A percentile compares a stretch with the other conserved stretches of the same genome.
These are phyloP conservation scores for Senecio squalidus DNA, from an alignment of 140 eudicot species.

Conservation along the genomic window DNA sequence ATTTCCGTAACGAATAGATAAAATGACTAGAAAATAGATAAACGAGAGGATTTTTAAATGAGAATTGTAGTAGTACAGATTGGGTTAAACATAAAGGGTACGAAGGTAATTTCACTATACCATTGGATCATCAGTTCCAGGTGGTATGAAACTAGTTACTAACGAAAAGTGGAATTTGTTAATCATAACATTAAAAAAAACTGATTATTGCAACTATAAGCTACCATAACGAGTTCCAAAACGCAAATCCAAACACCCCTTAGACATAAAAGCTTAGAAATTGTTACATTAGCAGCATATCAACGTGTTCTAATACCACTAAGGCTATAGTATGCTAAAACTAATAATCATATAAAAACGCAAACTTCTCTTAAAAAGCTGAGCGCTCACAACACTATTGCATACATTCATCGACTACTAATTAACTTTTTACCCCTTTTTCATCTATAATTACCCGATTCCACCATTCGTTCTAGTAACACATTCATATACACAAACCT, in stretches of 20 bases:
- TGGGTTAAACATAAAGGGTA: too few species aligned
- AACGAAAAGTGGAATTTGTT: too few species aligned
- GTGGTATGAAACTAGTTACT: too few species aligned
- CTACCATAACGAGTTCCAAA: too few species aligned
- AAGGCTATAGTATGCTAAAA: background rate
- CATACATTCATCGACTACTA: background rate
- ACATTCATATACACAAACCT: background rate
- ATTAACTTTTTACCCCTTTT: background rate
- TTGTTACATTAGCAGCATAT: background rate
- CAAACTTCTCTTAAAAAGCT: background rate
- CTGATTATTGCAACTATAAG: background rate
- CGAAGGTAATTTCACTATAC: too few species aligned
- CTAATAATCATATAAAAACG: background rate
- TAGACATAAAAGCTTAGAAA: background rate
- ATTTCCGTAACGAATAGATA: background rate
- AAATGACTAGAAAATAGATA: too few species aligned
- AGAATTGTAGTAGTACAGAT: too few species aligned
- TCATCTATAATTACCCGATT: constrained; percentile 2
- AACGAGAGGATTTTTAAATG: too few species aligned
- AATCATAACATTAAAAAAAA: too few species aligned
- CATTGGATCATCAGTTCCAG: too few species aligned
- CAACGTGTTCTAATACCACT: background rate
- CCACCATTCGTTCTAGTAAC: constrained; percentile 3
- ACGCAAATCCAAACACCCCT: too few species aligned
- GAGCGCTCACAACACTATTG: constrained; percentile 15